Evolutionary conservation across 169 alveolate species (phyloP).

Genomic region (Plasmodium berghei): DNA sequence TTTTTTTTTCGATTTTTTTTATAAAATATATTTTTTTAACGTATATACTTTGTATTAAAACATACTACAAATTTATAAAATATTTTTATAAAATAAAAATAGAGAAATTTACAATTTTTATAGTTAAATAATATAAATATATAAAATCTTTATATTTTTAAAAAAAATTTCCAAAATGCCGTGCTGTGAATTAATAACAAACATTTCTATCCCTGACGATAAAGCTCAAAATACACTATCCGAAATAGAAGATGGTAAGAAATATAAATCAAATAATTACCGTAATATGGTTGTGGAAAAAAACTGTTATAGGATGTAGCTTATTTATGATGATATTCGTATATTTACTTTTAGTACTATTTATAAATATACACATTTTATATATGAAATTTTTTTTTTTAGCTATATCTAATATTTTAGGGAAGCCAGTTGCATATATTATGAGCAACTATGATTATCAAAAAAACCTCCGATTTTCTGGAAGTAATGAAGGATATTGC

Average conservation of each 20-base stretch:
- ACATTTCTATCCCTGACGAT: constrained; percentile 36
- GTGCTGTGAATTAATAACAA: constrained; percentile 52
- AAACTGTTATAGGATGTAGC: no score
- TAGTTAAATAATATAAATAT: not conserved
- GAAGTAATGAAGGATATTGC: constrained; percentile 36
- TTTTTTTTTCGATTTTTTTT: no score
- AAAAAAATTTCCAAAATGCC: constrained; percentile 20
- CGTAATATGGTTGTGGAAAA: not conserved
- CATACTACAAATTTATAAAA: no score
- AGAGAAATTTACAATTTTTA: not conserved
- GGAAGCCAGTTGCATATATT: constrained; percentile 36
- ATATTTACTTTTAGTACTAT: no score
- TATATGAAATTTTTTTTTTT: not conserved
- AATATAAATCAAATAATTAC: not conserved
- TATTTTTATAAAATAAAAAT: not conserved
- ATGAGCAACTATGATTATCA: constrained; percentile 72
- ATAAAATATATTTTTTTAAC: no score
- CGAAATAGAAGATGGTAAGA: constrained; percentile 46
- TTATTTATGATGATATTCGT: no score
- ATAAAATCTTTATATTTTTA: not conserved
- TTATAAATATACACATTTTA: no score
- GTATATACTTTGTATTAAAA: no score
- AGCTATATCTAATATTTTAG: constrained; percentile 45
- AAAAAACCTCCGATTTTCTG: constrained; percentile 38
- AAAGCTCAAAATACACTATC: constrained; percentile 20